Conservation (phyloP, 768 basidiomycete genomes). For the Tulasnella sp. region DNA sequence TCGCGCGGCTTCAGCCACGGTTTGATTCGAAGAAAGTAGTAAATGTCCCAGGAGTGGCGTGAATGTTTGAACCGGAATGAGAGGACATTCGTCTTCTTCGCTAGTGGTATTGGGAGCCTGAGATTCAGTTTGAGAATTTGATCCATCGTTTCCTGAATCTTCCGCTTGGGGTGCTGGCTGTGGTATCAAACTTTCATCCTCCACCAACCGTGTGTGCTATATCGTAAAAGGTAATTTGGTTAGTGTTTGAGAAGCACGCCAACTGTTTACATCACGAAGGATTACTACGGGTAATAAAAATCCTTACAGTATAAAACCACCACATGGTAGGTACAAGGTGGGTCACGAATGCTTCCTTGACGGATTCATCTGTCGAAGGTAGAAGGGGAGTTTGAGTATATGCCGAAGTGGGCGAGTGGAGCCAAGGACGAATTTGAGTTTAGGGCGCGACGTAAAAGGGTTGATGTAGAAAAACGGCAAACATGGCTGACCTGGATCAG, state of each 20-base stretch:
- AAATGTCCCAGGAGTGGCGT: constrained; percentile 84
- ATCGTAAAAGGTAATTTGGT: too few relatives aligned
- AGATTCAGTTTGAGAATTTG: not conserved
- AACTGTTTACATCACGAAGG: too few relatives aligned
- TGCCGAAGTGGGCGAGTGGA: not conserved
- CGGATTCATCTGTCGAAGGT: constrained; percentile 51
- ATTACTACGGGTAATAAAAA: too few relatives aligned
- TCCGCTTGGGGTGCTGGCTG: constrained; percentile 9
- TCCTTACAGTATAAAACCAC: constrained; percentile 66
- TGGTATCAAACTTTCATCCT: constrained; percentile 1
- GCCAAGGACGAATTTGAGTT: not conserved
- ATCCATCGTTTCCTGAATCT: constrained; percentile 31
- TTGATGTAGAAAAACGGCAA: constrained; percentile 6
- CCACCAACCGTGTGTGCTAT: too few relatives aligned
- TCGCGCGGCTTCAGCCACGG: constrained; percentile 60
- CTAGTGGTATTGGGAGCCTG: not conserved
- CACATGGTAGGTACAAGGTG: constrained; percentile 73
- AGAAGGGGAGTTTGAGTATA: not conserved
- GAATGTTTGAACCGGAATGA: constrained; percentile 71
- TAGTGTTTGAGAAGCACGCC: too few relatives aligned
- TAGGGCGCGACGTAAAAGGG: not conserved
- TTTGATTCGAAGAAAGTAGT: constrained; percentile 63
- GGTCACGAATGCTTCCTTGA: constrained; percentile 75
- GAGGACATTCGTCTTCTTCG: constrained; percentile 22
- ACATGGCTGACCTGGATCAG: constrained; percentile 70